Conservation (phyloP, 2,329 filamentous ascomycete species). For the Trichophyton equinum region DNA sequence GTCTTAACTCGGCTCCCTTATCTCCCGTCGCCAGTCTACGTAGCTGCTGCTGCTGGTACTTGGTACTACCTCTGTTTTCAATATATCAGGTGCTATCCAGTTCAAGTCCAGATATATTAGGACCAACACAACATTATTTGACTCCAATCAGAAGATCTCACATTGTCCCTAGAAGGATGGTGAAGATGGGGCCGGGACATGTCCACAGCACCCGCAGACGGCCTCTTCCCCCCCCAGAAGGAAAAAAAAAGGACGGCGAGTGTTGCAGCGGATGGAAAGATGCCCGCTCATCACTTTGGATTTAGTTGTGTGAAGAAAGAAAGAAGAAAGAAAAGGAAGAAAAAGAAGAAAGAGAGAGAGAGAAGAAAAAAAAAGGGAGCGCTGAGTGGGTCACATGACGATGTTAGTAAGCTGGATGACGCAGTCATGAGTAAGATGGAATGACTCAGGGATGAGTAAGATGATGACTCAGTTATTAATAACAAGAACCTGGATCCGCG, state of each 20-base stretch:
- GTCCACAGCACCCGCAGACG: constrained; percentile 43
- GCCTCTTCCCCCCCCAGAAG: constrained; percentile 30
- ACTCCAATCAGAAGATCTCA: constrained; percentile 47
- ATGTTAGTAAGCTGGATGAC: not conserved
- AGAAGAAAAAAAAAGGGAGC: not conserved
- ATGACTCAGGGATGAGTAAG: not conserved
- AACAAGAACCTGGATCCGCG: not conserved
- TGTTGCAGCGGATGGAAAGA: constrained; percentile 36
- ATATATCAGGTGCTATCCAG: not conserved
- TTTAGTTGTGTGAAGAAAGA: constrained; percentile 59
- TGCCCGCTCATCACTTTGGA: constrained; percentile 65
- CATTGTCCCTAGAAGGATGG: constrained; percentile 52
- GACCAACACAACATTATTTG: constrained; percentile 12
- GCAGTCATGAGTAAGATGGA: not conserved
- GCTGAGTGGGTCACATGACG: not conserved
- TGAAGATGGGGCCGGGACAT: constrained; percentile 51
- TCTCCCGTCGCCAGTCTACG: too few relatives aligned
- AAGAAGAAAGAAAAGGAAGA: constrained; percentile 26
- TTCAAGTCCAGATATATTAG: too few relatives aligned
- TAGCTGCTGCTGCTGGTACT: too few relatives aligned
- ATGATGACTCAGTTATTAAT: not conserved
- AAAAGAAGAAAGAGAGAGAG: not conserved
- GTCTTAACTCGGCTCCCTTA: too few relatives aligned
- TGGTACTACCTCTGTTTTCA: too few relatives aligned
- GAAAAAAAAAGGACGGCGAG: constrained; percentile 40